Base-by-base conservation (phyloP, 257 asterid species). In the Oldenlandia corymbosa region DNA sequence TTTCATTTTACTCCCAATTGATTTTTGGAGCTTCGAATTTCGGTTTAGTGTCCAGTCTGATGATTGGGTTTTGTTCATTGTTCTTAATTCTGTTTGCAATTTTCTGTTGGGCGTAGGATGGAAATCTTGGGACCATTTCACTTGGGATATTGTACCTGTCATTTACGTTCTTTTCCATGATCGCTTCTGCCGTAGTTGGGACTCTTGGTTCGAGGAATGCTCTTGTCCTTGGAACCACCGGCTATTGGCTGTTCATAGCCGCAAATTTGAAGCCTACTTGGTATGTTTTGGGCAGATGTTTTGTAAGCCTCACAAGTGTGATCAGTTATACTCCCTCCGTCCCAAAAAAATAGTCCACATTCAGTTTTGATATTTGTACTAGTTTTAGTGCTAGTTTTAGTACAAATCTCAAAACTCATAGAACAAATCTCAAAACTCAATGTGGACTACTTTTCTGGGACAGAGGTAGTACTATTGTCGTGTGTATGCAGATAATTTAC, bases 251-350 rank as follows among this genome's bases (percentile, higher is more conserved):
- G 47, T 93, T 93, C 55, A 84, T 88, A 1, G 97, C 97, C 12
- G 97, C 99, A 24, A 93, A 93, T 83, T 81, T 93, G 93, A 79
- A 79, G 83, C 95, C 99, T 52, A 81, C 84, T 59, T 93, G 99
- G 99, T 93, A 83, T 18, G 17, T 17, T 46, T 39, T 21, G 16
- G 27, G n/a, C n/a, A n/a, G n/a, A n/a, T n/a, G n/a, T n/a, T n/a
- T n/a, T n/a, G n/a, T n/a, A n/a, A n/a, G n/a, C n/a, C n/a, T n/a
- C n/a, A n/a, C n/a, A n/a, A n/a, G n/a, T n/a, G n/a, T n/a, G n/a
- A n/a, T n/a, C n/a, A n/a, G n/a, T n/a, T n/a, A n/a, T n/a, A n/a
- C n/a, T n/a, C n/a, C n/a, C n/a, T n/a, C n/a, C n/a, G n/a, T n/a
- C n/a, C n/a, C n/a, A n/a, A n/a, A n/a, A n/a, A n/a, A n/a, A n/a